These are phyloP conservation scores for Hevea brasiliensis DNA, from an alignment of 345 rosid genomes.

Conservation along the genomic window DNA sequence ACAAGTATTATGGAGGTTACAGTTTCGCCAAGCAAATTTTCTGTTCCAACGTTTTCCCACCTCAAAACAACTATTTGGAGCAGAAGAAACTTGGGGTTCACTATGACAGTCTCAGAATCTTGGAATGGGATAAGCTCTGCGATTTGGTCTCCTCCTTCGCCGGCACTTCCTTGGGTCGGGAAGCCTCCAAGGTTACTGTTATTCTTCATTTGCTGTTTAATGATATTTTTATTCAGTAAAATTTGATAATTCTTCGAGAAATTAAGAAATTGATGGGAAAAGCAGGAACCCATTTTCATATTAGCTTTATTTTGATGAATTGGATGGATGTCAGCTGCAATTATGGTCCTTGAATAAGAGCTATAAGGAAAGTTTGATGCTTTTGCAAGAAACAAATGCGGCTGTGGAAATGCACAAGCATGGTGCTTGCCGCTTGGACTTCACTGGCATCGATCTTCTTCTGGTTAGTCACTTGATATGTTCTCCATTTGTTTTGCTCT, in stretches of 20 bases:
- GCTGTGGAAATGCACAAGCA: constrained; percentile 72
- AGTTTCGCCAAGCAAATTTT: background rate
- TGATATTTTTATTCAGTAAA: too few relatives aligned
- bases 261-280: too few relatives aligned
- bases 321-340: constrained; percentile 34
- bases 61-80: background rate
- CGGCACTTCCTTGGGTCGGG: constrained; percentile 69
- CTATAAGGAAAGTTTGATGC: constrained; percentile 65
- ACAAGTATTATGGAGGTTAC: background rate
- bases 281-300: background rate
- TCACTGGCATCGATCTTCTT: constrained; percentile 49
- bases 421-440: constrained; percentile 64
- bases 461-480: constrained; percentile 32
- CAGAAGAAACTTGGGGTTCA: constrained; percentile 18
- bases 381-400: constrained; percentile 76
- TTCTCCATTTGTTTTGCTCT: background rate
- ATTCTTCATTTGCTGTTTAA: background rate
- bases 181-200: constrained; percentile 59
- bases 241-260: too few relatives aligned
- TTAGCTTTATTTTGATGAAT: background rate
- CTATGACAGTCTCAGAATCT: constrained; percentile 55
- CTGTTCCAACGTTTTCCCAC: background rate
- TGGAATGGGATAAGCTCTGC: constrained; percentile 94
- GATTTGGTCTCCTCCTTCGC: constrained; percentile 78
- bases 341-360: constrained; percentile 61